Evolutionary conservation across 768 basidiomycete species (phyloP), one percentile per base, ranked within the genome.

Genomic region (Mycena metata): DNA sequence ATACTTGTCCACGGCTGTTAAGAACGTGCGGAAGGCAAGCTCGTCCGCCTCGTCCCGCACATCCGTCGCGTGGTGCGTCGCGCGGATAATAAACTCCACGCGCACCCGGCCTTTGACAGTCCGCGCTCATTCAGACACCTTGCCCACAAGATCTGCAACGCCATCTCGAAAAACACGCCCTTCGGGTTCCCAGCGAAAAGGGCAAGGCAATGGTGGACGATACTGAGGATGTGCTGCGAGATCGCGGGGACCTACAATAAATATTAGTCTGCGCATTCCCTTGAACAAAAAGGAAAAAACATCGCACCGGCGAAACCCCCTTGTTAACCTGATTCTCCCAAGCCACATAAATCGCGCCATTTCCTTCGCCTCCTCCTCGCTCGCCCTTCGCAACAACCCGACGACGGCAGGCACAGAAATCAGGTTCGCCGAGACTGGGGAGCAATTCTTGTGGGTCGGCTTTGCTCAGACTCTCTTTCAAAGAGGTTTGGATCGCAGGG

Each of bases 321-420:
- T 70, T 69, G 61, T 72, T 72, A 54, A 64, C 57, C 52, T 67
- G 68, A 51, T 55, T 70, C 71, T 72, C 71, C 71, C 68, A 72
- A 47, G 64, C 47, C 24, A 67, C 55, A 60, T 70, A 72, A 26
- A 72, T 41, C 16, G 59, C 41, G 69, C 71, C 24, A 72, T 55
- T 56, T 72, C 68, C 56, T 26, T 19, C 42, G 68, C 71, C 56
- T 72, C 69, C 26, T 66, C 52, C 19, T 67, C 69, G 35, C 55
- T 70, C 36, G 71, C 68, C 11, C 39, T 16, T 39, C 66, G 39
- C 45, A 70, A 43, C 65, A 72, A 2, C 15, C 54, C 45, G 46
- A 69, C n/a, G 52, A 66, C 35, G 26, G 3, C 26, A 24, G 19
- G 45, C 39, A 67, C 39, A 56, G 24, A 43, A 46, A 69, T 51